Conservation (phyloP, 2,329 filamentous ascomycete genomes). For the Fusarium sp. region DNA sequence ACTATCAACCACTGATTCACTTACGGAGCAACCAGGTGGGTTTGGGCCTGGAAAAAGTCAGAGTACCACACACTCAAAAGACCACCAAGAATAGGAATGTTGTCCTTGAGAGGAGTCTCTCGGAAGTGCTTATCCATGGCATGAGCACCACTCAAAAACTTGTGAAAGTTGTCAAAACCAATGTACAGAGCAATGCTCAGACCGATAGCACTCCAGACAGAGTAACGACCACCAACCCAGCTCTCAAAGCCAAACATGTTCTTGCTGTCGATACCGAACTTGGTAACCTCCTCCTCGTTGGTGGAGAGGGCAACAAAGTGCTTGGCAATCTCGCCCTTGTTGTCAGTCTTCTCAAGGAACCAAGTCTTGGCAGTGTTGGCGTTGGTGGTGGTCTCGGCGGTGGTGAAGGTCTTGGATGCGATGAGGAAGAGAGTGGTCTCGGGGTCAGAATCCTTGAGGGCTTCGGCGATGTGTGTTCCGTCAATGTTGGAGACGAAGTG, state of each 20-base stretch:
- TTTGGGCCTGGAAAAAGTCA: conserved; percentile 98
- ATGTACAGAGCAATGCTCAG: conserved; percentile 94
- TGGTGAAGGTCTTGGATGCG: conserved; percentile 99
- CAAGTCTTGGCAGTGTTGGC: conserved; percentile 96
- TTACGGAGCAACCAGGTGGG: conserved; percentile 94
- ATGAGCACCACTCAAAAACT: conserved; percentile 93
- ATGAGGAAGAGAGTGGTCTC: conserved; percentile 99
- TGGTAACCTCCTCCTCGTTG: conserved; percentile 93
- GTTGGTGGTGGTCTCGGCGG: conserved; percentile 95
- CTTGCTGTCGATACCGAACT: conserved; percentile 98
- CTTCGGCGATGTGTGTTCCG: conserved; percentile 96
- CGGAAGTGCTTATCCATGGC: conserved; percentile 99
- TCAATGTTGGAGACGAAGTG: conserved; percentile 99
- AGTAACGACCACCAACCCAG: conserved; percentile 98
- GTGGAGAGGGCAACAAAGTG: conserved; percentile 99
- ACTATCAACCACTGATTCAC: conserved; percentile 48
- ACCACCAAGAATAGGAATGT: conserved; percentile 92
- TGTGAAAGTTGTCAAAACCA: conserved; percentile 96
- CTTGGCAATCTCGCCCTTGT: conserved; percentile 92
- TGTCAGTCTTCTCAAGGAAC: conserved; percentile 85
- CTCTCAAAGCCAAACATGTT: conserved; percentile 99
- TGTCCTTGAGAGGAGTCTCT: conserved; percentile 88
- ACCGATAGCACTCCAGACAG: conserved; percentile 98
- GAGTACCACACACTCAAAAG: conserved; percentile 98
- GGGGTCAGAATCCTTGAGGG: conserved; percentile 86